Conservation (phyloP, 306 rosid species). For the Rubus idaeus region DNA sequence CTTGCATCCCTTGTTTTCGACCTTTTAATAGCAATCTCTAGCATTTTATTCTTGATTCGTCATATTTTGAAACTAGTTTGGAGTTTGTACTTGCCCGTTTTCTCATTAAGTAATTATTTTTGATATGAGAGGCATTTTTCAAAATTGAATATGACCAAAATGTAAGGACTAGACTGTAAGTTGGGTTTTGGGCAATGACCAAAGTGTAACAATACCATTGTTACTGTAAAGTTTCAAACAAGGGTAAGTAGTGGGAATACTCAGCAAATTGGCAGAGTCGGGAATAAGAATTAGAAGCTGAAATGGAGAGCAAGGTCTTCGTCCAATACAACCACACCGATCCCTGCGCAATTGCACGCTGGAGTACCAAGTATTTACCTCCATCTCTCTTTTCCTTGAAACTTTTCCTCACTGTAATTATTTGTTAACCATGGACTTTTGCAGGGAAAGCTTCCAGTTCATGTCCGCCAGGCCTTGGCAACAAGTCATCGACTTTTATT, state of each 20-base stretch:
- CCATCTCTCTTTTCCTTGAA: not conserved
- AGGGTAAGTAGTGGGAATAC: not conserved
- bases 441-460: slow-evolving; percentile 68
- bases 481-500: slow-evolving; percentile 61
- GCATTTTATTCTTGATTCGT: too few relatives aligned
- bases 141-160: too few relatives aligned
- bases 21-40: too few relatives aligned
- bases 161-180: not conserved
- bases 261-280: slow-evolving; percentile 1
- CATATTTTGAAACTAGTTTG: too few relatives aligned
- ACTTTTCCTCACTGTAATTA: not conserved
- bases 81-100: too few relatives aligned
- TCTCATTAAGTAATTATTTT: too few relatives aligned
- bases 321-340: slow-evolving; percentile 70
- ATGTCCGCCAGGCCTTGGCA: slow-evolving; percentile 82
- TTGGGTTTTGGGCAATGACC: not conserved
- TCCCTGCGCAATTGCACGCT: slow-evolving; percentile 59
- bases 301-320: slow-evolving; percentile 22
- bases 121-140: too few relatives aligned
- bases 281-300: slow-evolving; percentile 33
- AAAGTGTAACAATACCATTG: too few relatives aligned
- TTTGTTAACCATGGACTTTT: slow-evolving; percentile 7
- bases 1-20: too few relatives aligned
- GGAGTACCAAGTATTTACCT: slow-evolving; percentile 64
- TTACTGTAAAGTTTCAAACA: not conserved